Conservation (phyloP, 192 early-diverging fungal genomes). For the Coemansia umbellata region DNA sequence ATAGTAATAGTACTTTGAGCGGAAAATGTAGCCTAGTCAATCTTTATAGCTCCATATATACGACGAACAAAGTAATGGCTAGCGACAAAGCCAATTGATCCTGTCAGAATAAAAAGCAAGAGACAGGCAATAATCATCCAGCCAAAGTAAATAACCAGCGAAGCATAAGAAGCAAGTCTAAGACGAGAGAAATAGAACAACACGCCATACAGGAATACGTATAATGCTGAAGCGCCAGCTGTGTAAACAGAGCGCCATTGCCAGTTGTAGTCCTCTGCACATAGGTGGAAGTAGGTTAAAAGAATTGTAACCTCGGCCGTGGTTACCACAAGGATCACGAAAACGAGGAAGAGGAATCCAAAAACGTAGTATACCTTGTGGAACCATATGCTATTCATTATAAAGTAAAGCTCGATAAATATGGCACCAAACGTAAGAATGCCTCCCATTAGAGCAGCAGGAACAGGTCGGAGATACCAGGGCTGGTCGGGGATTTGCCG, state of each 20-base stretch:
- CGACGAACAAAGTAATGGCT: slow-evolving; percentile 73
- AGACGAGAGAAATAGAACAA: slow-evolving; percentile 81
- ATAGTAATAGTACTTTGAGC: too few relatives aligned
- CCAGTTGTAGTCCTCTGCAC: slow-evolving; percentile 82
- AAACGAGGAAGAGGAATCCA: slow-evolving; percentile 88
- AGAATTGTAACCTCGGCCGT: slow-evolving; percentile 84
- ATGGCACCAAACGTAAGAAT: slow-evolving; percentile 89
- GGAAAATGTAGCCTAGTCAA: slow-evolving; percentile 69
- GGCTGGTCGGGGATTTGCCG: slow-evolving; percentile 87
- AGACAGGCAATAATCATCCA: slow-evolving; percentile 77
- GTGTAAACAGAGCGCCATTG: slow-evolving; percentile 88
- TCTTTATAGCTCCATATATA: slow-evolving; percentile 83
- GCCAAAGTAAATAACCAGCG: slow-evolving; percentile 85
- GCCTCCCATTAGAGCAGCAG: slow-evolving; percentile 75
- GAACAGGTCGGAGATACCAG: slow-evolving; percentile 70
- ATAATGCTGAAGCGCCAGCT: slow-evolving; percentile 76
- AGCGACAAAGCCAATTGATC: slow-evolving; percentile 77
- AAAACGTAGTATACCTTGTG: slow-evolving; percentile 92
- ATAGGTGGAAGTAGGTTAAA: slow-evolving; percentile 87
- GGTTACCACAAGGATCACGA: slow-evolving; percentile 77
- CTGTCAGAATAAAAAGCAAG: slow-evolving; percentile 71
- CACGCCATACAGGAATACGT: slow-evolving; percentile 86
- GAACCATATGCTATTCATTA: slow-evolving; percentile 92
- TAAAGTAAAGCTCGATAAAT: slow-evolving; percentile 96
- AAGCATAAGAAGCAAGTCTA: slow-evolving; percentile 73